A percentile compares a stretch with the other conserved stretches of the same genome.
These are phyloP conservation scores for Debaryomyces fabryi DNA, from an alignment of 1,139 yeast genomes.

Conservation along the genomic window DNA sequence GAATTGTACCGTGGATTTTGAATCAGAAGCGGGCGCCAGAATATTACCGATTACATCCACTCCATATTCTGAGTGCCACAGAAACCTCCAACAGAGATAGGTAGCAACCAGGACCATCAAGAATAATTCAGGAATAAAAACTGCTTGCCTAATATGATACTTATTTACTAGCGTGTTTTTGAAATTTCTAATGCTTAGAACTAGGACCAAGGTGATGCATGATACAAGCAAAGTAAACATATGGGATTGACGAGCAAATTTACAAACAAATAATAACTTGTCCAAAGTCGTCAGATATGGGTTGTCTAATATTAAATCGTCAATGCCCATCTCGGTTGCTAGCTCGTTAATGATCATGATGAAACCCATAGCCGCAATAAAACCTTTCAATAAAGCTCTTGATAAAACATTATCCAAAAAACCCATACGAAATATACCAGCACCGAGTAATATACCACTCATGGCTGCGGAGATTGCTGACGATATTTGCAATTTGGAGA, in stretches of 20 bases:
- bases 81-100: slow-evolving; percentile 22
- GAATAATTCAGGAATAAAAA: slow-evolving; percentile 36
- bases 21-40: not conserved
- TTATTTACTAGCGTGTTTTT: slow-evolving; percentile 23
- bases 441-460: slow-evolving; percentile 29
- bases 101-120: slow-evolving; percentile 37
- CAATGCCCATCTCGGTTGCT: slow-evolving; percentile 32
- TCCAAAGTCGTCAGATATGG: slow-evolving; percentile 30
- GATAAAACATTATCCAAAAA: slow-evolving; percentile 36
- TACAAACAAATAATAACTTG: slow-evolving; percentile 23
- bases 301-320: slow-evolving; percentile 18
- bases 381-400: slow-evolving; percentile 36
- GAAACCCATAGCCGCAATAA: slow-evolving; percentile 39
- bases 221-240: slow-evolving; percentile 25
- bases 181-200: slow-evolving; percentile 23
- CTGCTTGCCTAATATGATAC: slow-evolving; percentile 21
- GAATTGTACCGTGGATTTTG: slow-evolving; percentile 14
- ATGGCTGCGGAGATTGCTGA: slow-evolving; percentile 29
- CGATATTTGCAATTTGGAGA: slow-evolving; percentile 27
- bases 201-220: slow-evolving; percentile 23
- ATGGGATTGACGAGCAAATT: slow-evolving; percentile 22
- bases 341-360: slow-evolving; percentile 38
- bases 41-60: slow-evolving; percentile 36
- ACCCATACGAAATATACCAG: slow-evolving; percentile 34
- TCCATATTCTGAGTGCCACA: slow-evolving; percentile 28